Evolutionary conservation across 257 asterid species (phyloP), one percentile per base, ranked within the genome.

Genomic region (Knoxia roxburghii): DNA sequence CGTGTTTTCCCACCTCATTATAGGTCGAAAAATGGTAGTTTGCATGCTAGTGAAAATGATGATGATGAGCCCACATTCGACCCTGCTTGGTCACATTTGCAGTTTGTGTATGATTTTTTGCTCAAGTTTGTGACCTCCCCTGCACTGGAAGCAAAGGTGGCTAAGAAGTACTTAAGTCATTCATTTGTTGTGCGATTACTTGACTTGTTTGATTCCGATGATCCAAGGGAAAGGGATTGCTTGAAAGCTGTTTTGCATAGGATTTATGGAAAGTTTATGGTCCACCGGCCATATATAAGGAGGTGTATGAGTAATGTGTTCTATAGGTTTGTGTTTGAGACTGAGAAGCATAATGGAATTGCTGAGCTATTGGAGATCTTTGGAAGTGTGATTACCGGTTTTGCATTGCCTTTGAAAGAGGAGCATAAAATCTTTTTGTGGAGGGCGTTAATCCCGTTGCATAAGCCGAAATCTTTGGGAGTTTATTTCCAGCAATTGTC

Each of bases 351-450:
- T 61, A 87, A 80, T 54, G 96, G 98, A 65, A 85, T 89, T 57
- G 84, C 96, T 0, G 98, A 91, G 69, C 63, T 91, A 65, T 75
- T 91, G 81, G 98, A 91, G 80, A 86, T 91, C 65, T 85, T 89
- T 4, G 96, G 96, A 71, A 91, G 98, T 75, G 95, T 91, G 66
- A 89, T 91, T 41, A 83, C 95, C 0, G 98, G 98, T 18, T 91
- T 91, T 43, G 87, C 98, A 24, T 58, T 89, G 80, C 98, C 96
- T 26, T 72, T 89, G 68, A 89, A 91, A 75, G 95, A 87, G 73
- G 98, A 89, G 85, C 96, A 89, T 73, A 91, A 86, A 80, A 77
- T 85, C 29, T 86, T 89, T 70, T 77, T 91, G 77, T 83, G 79
- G 77, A 83, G 76, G 81, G 88, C 76, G 0, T 74, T 91, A 81